Base-by-base conservation (phyloP, 2,329 filamentous ascomycete genomes). In the Cladosporium sp. region DNA sequence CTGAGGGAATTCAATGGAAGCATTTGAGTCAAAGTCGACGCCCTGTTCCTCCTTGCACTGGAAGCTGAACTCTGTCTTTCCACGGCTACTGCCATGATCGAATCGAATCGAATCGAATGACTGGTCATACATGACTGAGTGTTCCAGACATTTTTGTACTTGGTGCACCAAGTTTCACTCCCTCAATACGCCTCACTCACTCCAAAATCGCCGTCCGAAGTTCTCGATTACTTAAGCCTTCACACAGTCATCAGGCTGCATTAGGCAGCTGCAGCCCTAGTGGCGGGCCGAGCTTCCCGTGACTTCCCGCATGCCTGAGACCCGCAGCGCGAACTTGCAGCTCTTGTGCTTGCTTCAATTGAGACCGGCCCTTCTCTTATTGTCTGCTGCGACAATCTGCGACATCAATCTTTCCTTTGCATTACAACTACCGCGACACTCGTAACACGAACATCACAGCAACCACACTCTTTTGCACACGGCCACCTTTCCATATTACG, bases 371-470 rank as follows among this genome's bases (percentile, higher is more conserved):
- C 52, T 55, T 47, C 36, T 44, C 51, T 57, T 30, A 55, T 64
- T 64, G 61, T 54, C 47, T 55, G 49, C 52, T 34, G 52, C 52
- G 52, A 55, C 52, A 34, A 55, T 55, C 60, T 41, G 32, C 47
- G 49, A 55, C 51, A 64, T 26, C 30, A 36, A 55, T 44, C 32
- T 36, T 64, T 64, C 51, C 51, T 64, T 55, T 41, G 24, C 51
- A 57, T 64, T 49, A 62, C 47, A 38, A 26, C 41, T 55, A 64
- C 51, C 38, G 21, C 49, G 54, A 24, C 47, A 21, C 47, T 36
- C 34, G 11, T 47, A 57, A 18, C 61, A 32, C 61, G 24, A 57
- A 57, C 28, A 59, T 64, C 36, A 44, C 51, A 44, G 47, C 15
- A 7, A 41, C 4, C 51, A 64, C 61, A 24, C 51, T 64, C 61